Conservation (phyloP, 139 green algal genomes). For the Ulvella scutata region DNA sequence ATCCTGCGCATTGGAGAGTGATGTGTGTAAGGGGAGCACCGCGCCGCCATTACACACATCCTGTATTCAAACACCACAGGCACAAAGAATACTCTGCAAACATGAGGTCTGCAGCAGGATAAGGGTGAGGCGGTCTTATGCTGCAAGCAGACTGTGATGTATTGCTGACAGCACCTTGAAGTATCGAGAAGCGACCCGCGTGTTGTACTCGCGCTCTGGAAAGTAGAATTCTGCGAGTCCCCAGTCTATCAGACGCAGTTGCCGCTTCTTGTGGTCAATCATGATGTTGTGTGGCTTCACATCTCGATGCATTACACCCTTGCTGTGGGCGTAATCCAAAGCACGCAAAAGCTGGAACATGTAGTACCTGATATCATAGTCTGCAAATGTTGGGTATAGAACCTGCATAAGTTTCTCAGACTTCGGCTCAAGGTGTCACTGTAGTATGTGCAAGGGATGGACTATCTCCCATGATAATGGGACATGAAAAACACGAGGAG, state of each 20-base stretch:
- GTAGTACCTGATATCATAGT: constrained; percentile 97
- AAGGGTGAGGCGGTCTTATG: too few relatives aligned
- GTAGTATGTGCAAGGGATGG: not conserved
- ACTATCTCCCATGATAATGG: too few relatives aligned
- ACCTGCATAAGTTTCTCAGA: too few relatives aligned
- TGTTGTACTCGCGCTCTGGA: constrained; percentile 88
- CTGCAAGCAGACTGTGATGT: too few relatives aligned
- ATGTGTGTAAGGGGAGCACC: too few relatives aligned
- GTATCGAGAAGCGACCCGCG: constrained; percentile 88
- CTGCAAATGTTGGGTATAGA: constrained; percentile 88
- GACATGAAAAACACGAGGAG: too few relatives aligned
- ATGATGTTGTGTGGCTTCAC: constrained; percentile 90
- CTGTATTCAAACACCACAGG: too few relatives aligned
- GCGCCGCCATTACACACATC: too few relatives aligned
- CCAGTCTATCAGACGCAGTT: constrained; percentile 98
- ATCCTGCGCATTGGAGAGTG: too few relatives aligned
- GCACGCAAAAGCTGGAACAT: constrained; percentile 94
- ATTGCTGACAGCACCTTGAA: constrained; percentile 92
- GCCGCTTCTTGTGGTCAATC: constrained; percentile 88
- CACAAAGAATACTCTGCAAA: too few relatives aligned
- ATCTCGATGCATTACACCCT: constrained; percentile 82
- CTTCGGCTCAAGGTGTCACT: not conserved
- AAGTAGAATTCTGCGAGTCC: constrained; percentile 98
- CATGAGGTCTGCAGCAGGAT: too few relatives aligned
- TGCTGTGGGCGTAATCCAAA: constrained; percentile 83